These are phyloP conservation scores for Fusarium sp. DNA, from an alignment of 2,329 filamentous ascomycete genomes.

Conservation along the genomic window DNA sequence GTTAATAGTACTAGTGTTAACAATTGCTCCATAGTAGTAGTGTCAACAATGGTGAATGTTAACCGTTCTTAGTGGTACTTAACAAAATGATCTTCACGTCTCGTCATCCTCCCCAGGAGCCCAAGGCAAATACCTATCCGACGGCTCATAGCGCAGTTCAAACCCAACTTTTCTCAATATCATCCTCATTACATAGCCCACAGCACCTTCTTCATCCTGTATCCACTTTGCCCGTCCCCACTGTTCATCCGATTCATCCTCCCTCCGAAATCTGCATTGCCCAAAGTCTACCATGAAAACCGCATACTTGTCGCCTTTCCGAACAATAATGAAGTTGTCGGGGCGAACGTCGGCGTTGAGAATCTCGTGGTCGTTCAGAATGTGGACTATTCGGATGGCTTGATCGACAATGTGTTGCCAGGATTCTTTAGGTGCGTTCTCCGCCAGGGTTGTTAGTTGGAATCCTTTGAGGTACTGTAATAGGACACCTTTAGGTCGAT, in stretches of 20 bases:
- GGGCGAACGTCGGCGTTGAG: conserved; percentile 42
- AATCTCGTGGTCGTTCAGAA: conserved; percentile 40
- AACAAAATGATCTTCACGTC: not conserved
- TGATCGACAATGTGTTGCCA: conserved; percentile 41
- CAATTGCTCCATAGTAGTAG: too few species aligned
- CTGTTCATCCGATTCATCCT: conserved; percentile 36
- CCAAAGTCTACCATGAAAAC: conserved; percentile 48
- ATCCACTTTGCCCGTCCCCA: conserved; percentile 37
- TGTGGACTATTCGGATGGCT: conserved; percentile 27
- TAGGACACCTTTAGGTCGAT: conserved; percentile 22
- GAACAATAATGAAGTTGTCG: conserved; percentile 41
- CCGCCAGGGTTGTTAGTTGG: conserved; percentile 8
- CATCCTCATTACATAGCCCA: not conserved
- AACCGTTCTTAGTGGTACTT: not conserved
- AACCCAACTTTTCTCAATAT: not conserved
- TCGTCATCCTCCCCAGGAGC: not conserved
- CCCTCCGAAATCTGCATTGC: conserved; percentile 26
- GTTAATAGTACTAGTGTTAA: too few species aligned
- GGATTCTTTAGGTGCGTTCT: conserved; percentile 1
- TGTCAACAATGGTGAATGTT: too few species aligned
- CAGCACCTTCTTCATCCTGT: conserved; percentile 40
- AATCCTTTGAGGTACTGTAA: conserved; percentile 38
- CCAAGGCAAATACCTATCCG: not conserved
- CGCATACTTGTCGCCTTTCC: not conserved
- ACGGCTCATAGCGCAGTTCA: not conserved